Percentiles rank a stretch among this genome's conserved stretches.
phyloP scores from a whole-genome alignment of 2,329 filamentous ascomycete species.

The Talaromyces atroroseus region DNA sequence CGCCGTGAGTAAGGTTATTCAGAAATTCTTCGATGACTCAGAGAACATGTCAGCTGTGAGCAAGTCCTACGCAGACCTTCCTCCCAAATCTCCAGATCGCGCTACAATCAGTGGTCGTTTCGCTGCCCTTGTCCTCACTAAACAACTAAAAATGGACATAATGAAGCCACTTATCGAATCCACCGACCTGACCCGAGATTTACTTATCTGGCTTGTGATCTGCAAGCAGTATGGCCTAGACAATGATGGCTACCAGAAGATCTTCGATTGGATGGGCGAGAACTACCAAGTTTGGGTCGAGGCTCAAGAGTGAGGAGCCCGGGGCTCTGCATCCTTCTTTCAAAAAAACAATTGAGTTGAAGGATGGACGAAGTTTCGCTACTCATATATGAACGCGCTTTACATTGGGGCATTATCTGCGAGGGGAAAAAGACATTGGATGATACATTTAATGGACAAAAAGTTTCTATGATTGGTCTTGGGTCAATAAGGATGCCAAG shows the following conservation, averaged over 20 bases:
- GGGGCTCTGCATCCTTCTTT: no score
- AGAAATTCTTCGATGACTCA: background rate
- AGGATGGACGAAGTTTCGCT: no score
- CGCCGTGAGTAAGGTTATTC: background rate
- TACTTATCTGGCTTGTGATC: background rate
- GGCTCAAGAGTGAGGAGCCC: background rate
- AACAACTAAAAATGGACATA: background rate
- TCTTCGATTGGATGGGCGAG: background rate
- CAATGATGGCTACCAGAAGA: background rate
- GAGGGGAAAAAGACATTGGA: no score
- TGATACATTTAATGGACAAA: background rate
- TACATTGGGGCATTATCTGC: no score
- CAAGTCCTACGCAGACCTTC: background rate
- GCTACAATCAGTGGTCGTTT: constrained; percentile 8
- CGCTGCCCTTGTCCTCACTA: background rate
- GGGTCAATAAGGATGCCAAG: no score
- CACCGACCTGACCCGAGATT: background rate
- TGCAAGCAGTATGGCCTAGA: background rate
- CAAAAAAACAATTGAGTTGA: no score
- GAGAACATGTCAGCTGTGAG: background rate
- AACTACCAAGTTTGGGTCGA: background rate
- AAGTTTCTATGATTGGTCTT: background rate
- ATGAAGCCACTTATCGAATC: background rate
- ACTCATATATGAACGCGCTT: no score
- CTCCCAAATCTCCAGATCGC: background rate